Evolutionary conservation across 164 flowering plant genomes (phyloP), one percentile per base, ranked within the genome.

Genomic region (Stephania yunnanensis): DNA sequence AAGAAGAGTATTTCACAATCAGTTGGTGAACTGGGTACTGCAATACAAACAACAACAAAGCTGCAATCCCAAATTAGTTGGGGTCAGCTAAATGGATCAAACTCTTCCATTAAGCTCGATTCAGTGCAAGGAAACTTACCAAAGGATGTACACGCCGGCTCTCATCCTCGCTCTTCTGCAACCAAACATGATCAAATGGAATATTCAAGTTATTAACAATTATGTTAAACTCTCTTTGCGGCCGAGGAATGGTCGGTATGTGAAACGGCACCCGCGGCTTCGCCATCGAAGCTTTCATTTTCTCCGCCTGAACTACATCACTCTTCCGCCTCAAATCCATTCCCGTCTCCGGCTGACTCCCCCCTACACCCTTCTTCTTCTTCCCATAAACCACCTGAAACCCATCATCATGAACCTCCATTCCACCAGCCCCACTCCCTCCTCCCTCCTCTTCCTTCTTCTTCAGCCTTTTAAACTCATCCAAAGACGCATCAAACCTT

Each of bases 171-270:
- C 87, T 87, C 85, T 76, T 91, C 83, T 88, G 83, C 90, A 96
- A 77, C 98, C 95, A 92, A 58, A 94, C 97, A 82, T 96, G 99
- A 75, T 92, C 86, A 79, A 90, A 94, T 0, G 95, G 96, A 84
- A 85, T 84, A 74, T 96, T 96, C 8, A 86, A 65, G 81, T 96
- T 96, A 72, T 96, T 87, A 75, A 91, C 97, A 75, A 89, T 42
- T 10, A 96, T 94, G 53, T 82, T 87, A 72, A 78, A 90, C 86
- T 86, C 88, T 30, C 90, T 89, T 69, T 96, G 99, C 6, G 99
- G 97, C 78, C 84, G 85, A 50, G 80, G 82, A 71, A 95, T 92
- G 1, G 90, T 80, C 0, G 97, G 89, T 71, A 92, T 83, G 82
- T 96, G 99, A 77, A 94, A 96, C 5, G 98, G 97, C 25, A 96